Evolutionary conservation across 441 rosid genomes (phyloP), one percentile per base, ranked within the genome.

Genomic region (Gossypium trilobum): DNA sequence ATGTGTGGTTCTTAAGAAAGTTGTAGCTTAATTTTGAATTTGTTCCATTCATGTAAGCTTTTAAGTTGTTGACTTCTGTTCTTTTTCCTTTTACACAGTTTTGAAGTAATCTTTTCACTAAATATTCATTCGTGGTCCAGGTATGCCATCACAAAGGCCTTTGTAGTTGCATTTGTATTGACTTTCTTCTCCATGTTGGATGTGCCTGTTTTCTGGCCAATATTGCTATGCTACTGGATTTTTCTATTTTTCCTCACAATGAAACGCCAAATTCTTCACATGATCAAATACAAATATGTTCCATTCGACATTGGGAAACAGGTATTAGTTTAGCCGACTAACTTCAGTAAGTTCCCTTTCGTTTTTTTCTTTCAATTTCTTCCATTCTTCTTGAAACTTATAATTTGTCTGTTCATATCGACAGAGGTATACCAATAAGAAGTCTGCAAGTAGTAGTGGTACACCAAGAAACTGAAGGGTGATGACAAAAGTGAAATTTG

Each of bases 121-220:
- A 19, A 31, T 57, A 44, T 22, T 25, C 17, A 1, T 6, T 13
- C 9, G 29, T n/a, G 51, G 74, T 66, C 56, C 73, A 83, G 89
- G 89, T 81, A 82, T 76, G 80, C 86, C 11, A 82, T 84, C 9
- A 86, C 86, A 2, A 86, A 84, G 58, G 87, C 89, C 0, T 86
- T 84, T 70, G 68, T 81, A 19, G 87, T 86, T 25, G 87, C 89
- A 5, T 84, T 86, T 77, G 71, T 81, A 5, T 78, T 86, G 86
- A 86, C 89, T 16, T 86, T 86, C 76, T 68, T 86, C 81, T 82
- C 89, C 9, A 71, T 86, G 52, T 75, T 86, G 74, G 89, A 86
- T 64, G 87, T 86, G 5, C 89, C 89, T 75, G 89, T 86, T 72
- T 86, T 86, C 69, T 86, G 89, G 89, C 89, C 87, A 0, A 86